Evolutionary conservation across 192 early-diverging fungal species (phyloP).

Genomic region (Linnemannia hyalina): DNA sequence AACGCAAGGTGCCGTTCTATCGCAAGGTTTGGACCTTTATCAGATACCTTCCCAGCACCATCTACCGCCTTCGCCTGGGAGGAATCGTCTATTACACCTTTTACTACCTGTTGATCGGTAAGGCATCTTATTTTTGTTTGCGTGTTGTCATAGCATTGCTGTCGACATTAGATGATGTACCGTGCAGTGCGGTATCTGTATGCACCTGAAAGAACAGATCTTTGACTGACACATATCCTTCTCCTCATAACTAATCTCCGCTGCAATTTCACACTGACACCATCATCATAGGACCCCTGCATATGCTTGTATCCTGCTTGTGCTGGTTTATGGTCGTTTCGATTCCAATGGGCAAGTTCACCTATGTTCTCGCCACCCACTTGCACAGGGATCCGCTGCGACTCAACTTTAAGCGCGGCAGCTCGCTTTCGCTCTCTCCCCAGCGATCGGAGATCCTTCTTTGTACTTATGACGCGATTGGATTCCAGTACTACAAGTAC

Average conservation of each 20-base stretch:
- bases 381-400: slow-evolving; percentile 84
- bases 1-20: slow-evolving; percentile 16
- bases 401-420: slow-evolving; percentile 78
- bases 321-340: slow-evolving; percentile 91
- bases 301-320: slow-evolving; percentile 77
- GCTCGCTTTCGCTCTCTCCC: slow-evolving; percentile 35
- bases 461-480: slow-evolving; percentile 90
- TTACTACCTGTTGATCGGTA: slow-evolving; percentile 63
- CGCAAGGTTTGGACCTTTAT: background rate
- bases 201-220: background rate
- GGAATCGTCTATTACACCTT: slow-evolving; percentile 65
- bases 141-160: background rate
- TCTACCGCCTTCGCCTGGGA: slow-evolving; percentile 56
- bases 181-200: background rate
- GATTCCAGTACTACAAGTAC: slow-evolving; percentile 96
- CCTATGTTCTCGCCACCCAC: slow-evolving; percentile 83
- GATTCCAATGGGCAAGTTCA: slow-evolving; percentile 95
- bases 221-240: background rate
- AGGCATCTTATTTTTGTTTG: background rate
- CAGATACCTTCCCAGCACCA: slow-evolving; percentile 30
- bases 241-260: slow-evolving; percentile 7
- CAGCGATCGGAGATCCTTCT: slow-evolving; percentile 77
- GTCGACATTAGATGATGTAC: background rate
- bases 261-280: slow-evolving; percentile 21
- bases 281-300: slow-evolving; percentile 77